Percentiles rank a stretch among this genome's conserved stretches.
phyloP scores from a whole-genome alignment of 202 grass and related monocot species.

The Dendrocalamus latiflorus region DNA sequence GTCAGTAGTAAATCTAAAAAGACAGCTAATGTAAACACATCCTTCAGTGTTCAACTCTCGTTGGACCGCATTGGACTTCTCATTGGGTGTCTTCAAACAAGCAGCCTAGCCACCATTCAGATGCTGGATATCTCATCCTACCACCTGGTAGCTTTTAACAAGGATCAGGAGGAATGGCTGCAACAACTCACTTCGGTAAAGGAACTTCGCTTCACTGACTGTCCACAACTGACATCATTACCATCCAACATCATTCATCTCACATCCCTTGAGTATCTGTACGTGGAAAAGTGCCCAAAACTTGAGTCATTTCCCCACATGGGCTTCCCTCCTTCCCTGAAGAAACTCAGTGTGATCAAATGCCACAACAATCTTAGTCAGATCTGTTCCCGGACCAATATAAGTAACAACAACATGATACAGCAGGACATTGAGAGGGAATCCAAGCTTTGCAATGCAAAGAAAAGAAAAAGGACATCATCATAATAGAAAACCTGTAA shows the following conservation, averaged over 20 bases:
- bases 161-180: slow-evolving; percentile 26
- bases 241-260: slow-evolving; percentile 24
- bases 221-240: slow-evolving; percentile 10
- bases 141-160: not conserved
- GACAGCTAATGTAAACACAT: not conserved
- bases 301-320: slow-evolving; percentile 1
- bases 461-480: slow-evolving; percentile 11
- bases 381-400: not conserved
- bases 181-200: slow-evolving; percentile 16
- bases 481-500: not conserved
- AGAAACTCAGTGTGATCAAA: not conserved
- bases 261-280: slow-evolving; percentile 8
- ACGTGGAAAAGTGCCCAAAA: slow-evolving; percentile 3
- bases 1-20: not conserved
- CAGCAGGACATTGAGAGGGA: not conserved
- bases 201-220: slow-evolving; percentile 20
- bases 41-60: not conserved
- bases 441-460: not conserved
- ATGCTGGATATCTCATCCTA: slow-evolving; percentile 9
- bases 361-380: not conserved
- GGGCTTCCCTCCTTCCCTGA: slow-evolving; percentile 5
- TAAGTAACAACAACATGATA: not conserved
- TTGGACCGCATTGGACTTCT: slow-evolving; percentile 15
- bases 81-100: not conserved
- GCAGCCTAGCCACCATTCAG: not conserved